These are phyloP conservation scores for Apiospora saccharicola DNA, from an alignment of 2,329 filamentous ascomycete species.

Conservation along the genomic window DNA sequence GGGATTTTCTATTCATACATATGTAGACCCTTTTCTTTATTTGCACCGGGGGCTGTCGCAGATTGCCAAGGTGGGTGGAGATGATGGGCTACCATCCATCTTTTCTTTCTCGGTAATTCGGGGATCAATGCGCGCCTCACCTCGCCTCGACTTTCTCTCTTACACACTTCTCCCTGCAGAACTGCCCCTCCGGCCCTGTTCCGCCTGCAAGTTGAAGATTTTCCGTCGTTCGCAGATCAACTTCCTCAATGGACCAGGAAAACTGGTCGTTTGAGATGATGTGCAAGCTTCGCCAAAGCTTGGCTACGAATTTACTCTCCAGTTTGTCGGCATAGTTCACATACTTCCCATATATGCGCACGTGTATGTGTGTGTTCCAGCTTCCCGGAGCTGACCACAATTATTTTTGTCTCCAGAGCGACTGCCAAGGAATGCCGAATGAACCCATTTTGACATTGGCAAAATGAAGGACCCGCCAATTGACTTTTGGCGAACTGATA, in stretches of 20 bases:
- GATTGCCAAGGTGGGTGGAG: slow-evolving; percentile 19
- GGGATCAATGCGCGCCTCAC: not conserved
- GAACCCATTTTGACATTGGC: not conserved
- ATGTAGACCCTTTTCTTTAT: slow-evolving; percentile 7
- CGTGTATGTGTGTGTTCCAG: not conserved
- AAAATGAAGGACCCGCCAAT: not conserved
- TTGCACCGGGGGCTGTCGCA: not conserved
- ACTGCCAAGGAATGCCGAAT: not conserved
- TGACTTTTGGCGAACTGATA: not conserved
- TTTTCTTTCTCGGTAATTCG: not conserved
- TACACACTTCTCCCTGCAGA: not conserved
- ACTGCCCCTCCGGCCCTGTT: too few species aligned
- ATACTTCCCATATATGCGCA: not conserved
- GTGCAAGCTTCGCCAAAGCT: not conserved
- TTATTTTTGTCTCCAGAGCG: not conserved
- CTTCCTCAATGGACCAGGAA: not conserved
- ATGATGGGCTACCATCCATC: not conserved
- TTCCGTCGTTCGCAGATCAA: slow-evolving; percentile 6
- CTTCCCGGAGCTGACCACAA: not conserved
- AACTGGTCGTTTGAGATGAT: not conserved
- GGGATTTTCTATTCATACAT: slow-evolving; percentile 16
- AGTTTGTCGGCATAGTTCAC: not conserved
- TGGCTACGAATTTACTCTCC: not conserved
- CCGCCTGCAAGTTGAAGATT: not conserved
- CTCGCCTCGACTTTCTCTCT: slow-evolving; percentile 13